phyloP scores from a whole-genome alignment of 164 flowering plant genomes.

The Stephania yunnanensis region DNA sequence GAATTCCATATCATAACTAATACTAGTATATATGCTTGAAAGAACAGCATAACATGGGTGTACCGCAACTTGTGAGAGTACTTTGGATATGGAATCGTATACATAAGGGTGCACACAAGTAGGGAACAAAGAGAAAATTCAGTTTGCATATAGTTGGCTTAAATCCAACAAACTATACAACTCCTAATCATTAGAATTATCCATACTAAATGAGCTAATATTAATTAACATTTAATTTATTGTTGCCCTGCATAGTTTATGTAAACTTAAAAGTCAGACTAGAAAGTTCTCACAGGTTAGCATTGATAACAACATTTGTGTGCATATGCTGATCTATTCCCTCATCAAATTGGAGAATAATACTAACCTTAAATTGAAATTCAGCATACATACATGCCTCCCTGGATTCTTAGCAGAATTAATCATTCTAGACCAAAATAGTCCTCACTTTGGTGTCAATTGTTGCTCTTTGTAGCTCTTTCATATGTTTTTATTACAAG shows the following conservation, averaged over 20 bases:
- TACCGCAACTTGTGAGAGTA: constrained; percentile 15
- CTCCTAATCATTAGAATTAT: constrained; percentile 5
- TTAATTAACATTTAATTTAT: neutral
- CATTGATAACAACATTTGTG: constrained; percentile 2
- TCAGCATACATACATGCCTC: neutral
- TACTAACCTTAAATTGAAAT: neutral
- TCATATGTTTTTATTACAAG: too few species aligned
- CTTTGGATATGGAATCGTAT: constrained; percentile 23
- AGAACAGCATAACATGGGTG: constrained; percentile 7
- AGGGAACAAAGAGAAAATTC: constrained; percentile 8
- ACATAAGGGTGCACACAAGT: constrained; percentile 12
- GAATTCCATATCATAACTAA: neutral
- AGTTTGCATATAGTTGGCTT: constrained; percentile 6
- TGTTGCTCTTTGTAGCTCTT: too few species aligned
- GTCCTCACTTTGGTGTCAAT: too few species aligned
- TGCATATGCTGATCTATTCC: constrained; percentile 4
- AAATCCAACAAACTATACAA: neutral
- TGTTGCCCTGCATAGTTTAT: neutral
- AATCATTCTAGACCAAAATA: too few species aligned
- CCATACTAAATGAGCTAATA: neutral
- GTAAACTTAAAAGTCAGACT: neutral
- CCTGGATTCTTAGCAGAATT: too few species aligned
- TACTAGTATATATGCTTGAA: constrained; percentile 14
- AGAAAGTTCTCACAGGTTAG: neutral
- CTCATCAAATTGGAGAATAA: neutral